Conservation (phyloP, 352 stramenopile species). For the Phytophthora capsici region DNA sequence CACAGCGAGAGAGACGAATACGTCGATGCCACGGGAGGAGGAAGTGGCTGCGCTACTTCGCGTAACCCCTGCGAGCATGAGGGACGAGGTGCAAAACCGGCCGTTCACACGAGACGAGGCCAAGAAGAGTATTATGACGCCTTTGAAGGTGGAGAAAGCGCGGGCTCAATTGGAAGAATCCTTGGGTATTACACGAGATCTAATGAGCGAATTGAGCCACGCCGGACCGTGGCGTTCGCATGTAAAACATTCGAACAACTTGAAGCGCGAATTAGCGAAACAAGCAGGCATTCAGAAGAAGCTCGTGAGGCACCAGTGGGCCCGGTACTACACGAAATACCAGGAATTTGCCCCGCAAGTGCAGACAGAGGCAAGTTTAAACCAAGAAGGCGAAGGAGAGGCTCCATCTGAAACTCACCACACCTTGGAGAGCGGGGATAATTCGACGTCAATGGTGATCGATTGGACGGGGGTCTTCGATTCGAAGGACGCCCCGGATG, state of each 20-base stretch:
- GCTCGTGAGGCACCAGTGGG: slow-evolving; percentile 70
- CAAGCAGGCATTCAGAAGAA: slow-evolving; percentile 63
- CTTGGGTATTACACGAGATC: slow-evolving; percentile 46
- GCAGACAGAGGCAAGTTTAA: neutral
- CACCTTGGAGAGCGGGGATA: slow-evolving; percentile 5
- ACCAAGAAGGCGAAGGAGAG: slow-evolving; percentile 10
- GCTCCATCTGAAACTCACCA: slow-evolving; percentile 3
- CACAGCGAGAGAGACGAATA: neutral
- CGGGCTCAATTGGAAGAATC: slow-evolving; percentile 55
- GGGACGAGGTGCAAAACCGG: slow-evolving; percentile 43
- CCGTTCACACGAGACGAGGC: slow-evolving; percentile 44
- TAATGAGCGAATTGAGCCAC: slow-evolving; percentile 68
- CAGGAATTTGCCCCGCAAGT: slow-evolving; percentile 22
- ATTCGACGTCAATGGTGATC: slow-evolving; percentile 23
- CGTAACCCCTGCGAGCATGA: slow-evolving; percentile 55
- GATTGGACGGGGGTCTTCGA: slow-evolving; percentile 48
- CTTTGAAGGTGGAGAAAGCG: slow-evolving; percentile 31
- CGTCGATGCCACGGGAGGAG: slow-evolving; percentile 22
- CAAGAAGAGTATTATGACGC: slow-evolving; percentile 39
- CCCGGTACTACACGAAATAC: slow-evolving; percentile 58
- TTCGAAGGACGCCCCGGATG: slow-evolving; percentile 49
- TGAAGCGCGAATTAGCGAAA: slow-evolving; percentile 63
- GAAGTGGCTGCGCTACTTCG: slow-evolving; percentile 43
- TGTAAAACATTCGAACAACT: slow-evolving; percentile 63
- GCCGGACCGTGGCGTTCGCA: slow-evolving; percentile 67